phyloP scores from a whole-genome alignment of 2,329 filamentous ascomycete species.

The Penicillium sp. region DNA sequence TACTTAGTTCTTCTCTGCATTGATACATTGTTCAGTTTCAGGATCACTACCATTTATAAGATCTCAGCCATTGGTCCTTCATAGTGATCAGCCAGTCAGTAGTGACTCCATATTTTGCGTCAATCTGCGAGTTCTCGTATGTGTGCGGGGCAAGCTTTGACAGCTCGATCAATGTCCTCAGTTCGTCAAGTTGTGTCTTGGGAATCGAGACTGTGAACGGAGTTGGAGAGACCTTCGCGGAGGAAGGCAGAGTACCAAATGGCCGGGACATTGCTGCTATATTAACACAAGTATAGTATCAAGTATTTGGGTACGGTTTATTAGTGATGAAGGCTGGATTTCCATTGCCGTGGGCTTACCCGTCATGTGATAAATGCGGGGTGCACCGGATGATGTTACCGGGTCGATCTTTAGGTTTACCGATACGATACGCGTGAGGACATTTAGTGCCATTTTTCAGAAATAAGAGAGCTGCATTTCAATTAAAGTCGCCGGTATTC shows the following conservation, averaged over 20 bases:
- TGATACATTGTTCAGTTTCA: slow-evolving; percentile 11
- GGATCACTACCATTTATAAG: slow-evolving; percentile 50
- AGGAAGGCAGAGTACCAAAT: slow-evolving; percentile 35
- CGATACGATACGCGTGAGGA: neutral
- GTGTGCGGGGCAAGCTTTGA: slow-evolving; percentile 51
- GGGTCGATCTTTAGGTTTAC: neutral
- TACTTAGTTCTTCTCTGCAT: slow-evolving; percentile 21
- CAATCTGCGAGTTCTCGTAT: slow-evolving; percentile 50
- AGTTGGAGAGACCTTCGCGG: slow-evolving; percentile 36
- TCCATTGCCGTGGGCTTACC: neutral
- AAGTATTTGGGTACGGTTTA: neutral
- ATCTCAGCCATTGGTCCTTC: slow-evolving; percentile 45
- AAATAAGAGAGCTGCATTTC: too few relatives aligned
- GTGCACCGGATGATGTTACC: neutral
- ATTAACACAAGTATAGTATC: neutral
- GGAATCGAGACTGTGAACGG: slow-evolving; percentile 47
- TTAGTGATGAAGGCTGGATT: neutral
- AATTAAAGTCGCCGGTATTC: too few relatives aligned
- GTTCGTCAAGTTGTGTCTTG: slow-evolving; percentile 47
- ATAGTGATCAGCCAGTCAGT: slow-evolving; percentile 49
- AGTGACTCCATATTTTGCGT: slow-evolving; percentile 48
- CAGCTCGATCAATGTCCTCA: slow-evolving; percentile 49
- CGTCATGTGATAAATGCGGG: neutral
- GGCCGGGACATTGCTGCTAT: neutral
- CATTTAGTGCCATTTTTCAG: neutral